Evolutionary conservation across 73 alveolate genomes (phyloP), one percentile per base, ranked within the genome.

Genomic region (Strombidium stylifer): DNA sequence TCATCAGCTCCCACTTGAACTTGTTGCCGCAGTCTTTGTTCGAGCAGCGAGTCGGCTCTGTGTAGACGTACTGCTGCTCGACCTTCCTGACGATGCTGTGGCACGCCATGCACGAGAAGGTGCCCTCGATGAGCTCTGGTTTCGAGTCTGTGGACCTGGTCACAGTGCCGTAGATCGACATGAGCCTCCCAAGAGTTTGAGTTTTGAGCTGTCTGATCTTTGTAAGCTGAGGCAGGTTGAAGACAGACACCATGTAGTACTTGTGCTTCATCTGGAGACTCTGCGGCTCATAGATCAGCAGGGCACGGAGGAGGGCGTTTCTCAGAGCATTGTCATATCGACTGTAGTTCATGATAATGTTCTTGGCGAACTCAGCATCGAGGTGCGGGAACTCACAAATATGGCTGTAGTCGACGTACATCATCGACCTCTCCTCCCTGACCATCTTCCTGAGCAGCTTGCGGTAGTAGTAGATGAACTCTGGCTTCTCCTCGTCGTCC

Each of bases 31-130:
- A 94, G 56, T 91, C 64, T 48, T 74, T 75, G 61, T 90, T 86
- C 0, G 92, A 73, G 58, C 99, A 94, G 28, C 73, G 64, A 44
- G 85, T 77, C 1, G 99, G 99, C 44, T 86, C 95, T 28, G 99
- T 97, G 62, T 76, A 95, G 64, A 96, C 85, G 77, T 96, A 97
- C 89, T 97, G 93, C 86, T 97, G 96, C 59, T 82, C 97, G n/a
- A 94, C 91, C 49, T 89, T 75, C 48, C 71, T 78, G 4, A 81
- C 80, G 11, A 87, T 78, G 16, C 85, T 72, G 68, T 82, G 84
- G 40, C 98, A 93, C 69, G 68, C 83, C 49, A 67, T 62, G 67
- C 98, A 93, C 42, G 56, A 69, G 69, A 93, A 95, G 40, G 95
- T 35, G 12, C 94, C 99, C 46, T 67, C 61, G 15, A 94, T 46